phyloP scores from a whole-genome alignment of 345 rosid genomes.

The Citrus sp. region DNA sequence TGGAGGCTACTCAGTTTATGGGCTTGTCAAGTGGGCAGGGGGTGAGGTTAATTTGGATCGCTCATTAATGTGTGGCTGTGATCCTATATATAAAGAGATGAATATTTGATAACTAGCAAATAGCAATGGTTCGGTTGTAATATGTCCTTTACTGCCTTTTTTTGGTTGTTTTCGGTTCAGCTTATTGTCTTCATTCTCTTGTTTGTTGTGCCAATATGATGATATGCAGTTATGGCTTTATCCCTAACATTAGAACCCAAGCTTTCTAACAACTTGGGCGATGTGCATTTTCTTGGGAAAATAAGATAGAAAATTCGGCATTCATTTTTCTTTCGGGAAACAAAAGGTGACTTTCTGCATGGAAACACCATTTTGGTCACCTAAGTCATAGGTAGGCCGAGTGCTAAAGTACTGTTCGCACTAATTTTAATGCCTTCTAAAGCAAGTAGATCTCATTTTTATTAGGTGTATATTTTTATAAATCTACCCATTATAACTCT shows the following conservation, averaged over 20 bases:
- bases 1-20: constrained; percentile 29
- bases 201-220: constrained; percentile 1
- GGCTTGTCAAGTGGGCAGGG: constrained; percentile 19
- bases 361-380: too few relatives aligned
- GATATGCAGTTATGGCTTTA: not conserved
- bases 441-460: too few relatives aligned
- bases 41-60: constrained; percentile 30
- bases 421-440: too few relatives aligned
- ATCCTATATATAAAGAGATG: not conserved
- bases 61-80: constrained; percentile 43
- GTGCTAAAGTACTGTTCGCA: too few relatives aligned
- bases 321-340: not conserved
- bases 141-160: not conserved
- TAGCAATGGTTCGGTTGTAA: not conserved
- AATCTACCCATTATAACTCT: too few relatives aligned
- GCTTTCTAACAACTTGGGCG: not conserved
- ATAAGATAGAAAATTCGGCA: not conserved
- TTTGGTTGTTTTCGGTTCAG: not conserved
- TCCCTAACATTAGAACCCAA: not conserved
- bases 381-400: too few relatives aligned
- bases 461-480: too few relatives aligned
- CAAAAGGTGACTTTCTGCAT: too few relatives aligned
- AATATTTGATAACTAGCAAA: not conserved
- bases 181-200: not conserved
- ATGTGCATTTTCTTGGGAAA: not conserved